phyloP scores from a whole-genome alignment of 2,329 filamentous ascomycete genomes.

The Epichloe festucae region DNA sequence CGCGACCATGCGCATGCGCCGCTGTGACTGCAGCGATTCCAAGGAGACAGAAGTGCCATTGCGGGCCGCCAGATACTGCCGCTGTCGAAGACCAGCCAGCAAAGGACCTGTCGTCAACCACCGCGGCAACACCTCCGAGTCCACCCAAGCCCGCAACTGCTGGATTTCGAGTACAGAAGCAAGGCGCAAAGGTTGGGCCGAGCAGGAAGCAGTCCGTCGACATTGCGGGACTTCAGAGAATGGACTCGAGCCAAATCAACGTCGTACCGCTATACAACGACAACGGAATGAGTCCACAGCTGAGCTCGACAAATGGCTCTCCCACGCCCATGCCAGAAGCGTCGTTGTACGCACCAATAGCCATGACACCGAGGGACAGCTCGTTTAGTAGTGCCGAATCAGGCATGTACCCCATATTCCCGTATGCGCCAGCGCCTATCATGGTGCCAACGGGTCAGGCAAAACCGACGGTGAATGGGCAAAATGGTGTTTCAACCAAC shows the following conservation, averaged over 20 bases:
- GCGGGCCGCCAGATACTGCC: slow-evolving; percentile 23
- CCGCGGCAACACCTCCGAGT: slow-evolving; percentile 16
- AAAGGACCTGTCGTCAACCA: slow-evolving; percentile 11
- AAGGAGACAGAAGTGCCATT: slow-evolving; percentile 42
- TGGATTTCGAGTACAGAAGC: slow-evolving; percentile 34
- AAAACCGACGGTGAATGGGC: slow-evolving; percentile 11
- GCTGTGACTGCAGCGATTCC: slow-evolving; percentile 53
- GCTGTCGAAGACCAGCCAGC: slow-evolving; percentile 13
- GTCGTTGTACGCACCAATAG: slow-evolving; percentile 16
- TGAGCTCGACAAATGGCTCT: slow-evolving; percentile 10
- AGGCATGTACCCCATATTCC: slow-evolving; percentile 21
- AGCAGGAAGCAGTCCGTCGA: slow-evolving; percentile 38
- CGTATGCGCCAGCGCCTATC: slow-evolving; percentile 16
- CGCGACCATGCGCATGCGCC: slow-evolving; percentile 47
- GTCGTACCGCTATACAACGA: slow-evolving; percentile 24
- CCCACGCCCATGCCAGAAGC: slow-evolving; percentile 11
- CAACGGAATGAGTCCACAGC: slow-evolving; percentile 13
- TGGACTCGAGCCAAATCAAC: slow-evolving; percentile 40
- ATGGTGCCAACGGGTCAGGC: slow-evolving; percentile 10
- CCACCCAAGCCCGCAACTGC: slow-evolving; percentile 17
- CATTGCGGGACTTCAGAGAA: slow-evolving; percentile 33
- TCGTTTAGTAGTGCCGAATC: slow-evolving; percentile 12
- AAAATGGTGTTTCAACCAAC: slow-evolving; percentile 10
- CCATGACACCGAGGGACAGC: slow-evolving; percentile 15
- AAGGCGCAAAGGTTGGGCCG: slow-evolving; percentile 20